Conservation (phyloP, 2,329 filamentous ascomycete species). For the Pseudocercospora vitis region DNA sequence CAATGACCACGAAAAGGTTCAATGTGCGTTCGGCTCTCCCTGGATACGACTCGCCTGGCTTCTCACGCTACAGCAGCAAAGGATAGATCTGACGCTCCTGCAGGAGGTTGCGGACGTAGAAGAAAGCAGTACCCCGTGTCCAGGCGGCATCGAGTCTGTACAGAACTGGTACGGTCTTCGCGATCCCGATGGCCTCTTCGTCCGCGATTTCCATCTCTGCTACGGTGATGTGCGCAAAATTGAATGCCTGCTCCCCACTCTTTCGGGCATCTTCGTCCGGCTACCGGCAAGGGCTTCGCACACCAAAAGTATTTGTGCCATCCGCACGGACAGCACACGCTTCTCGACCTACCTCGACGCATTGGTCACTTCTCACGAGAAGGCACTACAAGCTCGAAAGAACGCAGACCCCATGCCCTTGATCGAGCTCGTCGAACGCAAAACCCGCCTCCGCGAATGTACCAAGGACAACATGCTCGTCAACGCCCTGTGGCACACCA, state of each 20-base stretch:
- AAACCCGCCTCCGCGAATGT: constrained; percentile 63
- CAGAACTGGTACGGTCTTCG: constrained; percentile 75
- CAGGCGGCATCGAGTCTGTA: constrained; percentile 55
- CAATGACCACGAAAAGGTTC: constrained; percentile 57
- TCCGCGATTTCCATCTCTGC: constrained; percentile 75
- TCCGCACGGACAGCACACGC: constrained; percentile 62
- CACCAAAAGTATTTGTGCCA: constrained; percentile 62
- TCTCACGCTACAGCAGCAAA: constrained; percentile 69
- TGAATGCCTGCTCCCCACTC: constrained; percentile 69
- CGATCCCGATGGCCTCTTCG: constrained; percentile 65
- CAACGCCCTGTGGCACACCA: constrained; percentile 73
- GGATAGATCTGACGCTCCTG: constrained; percentile 67
- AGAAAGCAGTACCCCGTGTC: constrained; percentile 58
- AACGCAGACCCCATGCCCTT: constrained; percentile 60
- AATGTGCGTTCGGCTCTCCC: constrained; percentile 76
- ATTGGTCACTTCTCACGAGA: constrained; percentile 55
- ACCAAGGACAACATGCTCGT: constrained; percentile 61
- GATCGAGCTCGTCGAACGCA: constrained; percentile 61
- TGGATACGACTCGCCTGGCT: constrained; percentile 87
- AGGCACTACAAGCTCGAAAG: constrained; percentile 40
- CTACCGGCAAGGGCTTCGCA: constrained; percentile 49
- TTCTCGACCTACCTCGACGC: constrained; percentile 59
- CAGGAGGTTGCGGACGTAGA: constrained; percentile 66
- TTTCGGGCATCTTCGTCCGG: constrained; percentile 64
- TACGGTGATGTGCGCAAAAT: constrained; percentile 70